phyloP scores from a whole-genome alignment of 768 basidiomycete species.

The Boletus pseudo-olivaceus region DNA sequence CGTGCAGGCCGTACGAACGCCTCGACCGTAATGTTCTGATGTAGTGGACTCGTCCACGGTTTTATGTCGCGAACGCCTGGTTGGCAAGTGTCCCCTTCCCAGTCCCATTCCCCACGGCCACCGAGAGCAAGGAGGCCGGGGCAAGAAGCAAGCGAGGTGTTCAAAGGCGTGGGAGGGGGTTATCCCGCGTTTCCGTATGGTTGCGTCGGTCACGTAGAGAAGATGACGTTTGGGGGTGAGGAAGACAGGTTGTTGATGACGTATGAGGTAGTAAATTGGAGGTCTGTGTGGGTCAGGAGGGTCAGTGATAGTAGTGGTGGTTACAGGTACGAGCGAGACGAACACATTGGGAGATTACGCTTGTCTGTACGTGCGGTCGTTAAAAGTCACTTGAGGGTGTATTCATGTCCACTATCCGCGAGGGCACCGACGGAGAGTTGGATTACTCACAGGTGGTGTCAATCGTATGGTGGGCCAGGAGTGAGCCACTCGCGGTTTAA shows the following conservation, averaged over 20 bases:
- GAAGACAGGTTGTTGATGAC: conserved; percentile 51
- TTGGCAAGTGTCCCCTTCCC: conserved; percentile 38
- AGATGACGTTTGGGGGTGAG: conserved; percentile 17
- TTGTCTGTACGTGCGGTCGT: conserved; percentile 63
- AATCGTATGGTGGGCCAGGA: not conserved
- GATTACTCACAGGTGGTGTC: conserved; percentile 11
- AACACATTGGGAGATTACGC: conserved; percentile 64
- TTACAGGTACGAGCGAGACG: conserved; percentile 14
- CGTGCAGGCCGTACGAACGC: not conserved
- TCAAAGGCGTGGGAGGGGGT: conserved; percentile 52
- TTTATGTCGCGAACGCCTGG: conserved; percentile 47
- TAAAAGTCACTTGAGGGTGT: conserved; percentile 68
- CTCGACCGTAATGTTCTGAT: conserved; percentile 7
- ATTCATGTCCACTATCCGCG: conserved; percentile 75
- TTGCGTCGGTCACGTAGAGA: conserved; percentile 62
- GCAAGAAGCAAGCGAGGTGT: conserved; percentile 78
- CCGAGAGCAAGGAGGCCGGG: conserved; percentile 75
- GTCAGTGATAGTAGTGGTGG: not conserved
- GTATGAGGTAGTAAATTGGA: conserved; percentile 57
- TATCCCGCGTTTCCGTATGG: conserved; percentile 18
- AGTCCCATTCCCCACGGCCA: conserved; percentile 19
- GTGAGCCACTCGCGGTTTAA: conserved; percentile 40
- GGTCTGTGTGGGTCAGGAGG: conserved; percentile 37
- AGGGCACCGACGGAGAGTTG: conserved; percentile 57
- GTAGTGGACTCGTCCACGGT: conserved; percentile 19